Evolutionary conservation across 768 basidiomycete species (phyloP).

Genomic region (Naganishia randhawae): DNA sequence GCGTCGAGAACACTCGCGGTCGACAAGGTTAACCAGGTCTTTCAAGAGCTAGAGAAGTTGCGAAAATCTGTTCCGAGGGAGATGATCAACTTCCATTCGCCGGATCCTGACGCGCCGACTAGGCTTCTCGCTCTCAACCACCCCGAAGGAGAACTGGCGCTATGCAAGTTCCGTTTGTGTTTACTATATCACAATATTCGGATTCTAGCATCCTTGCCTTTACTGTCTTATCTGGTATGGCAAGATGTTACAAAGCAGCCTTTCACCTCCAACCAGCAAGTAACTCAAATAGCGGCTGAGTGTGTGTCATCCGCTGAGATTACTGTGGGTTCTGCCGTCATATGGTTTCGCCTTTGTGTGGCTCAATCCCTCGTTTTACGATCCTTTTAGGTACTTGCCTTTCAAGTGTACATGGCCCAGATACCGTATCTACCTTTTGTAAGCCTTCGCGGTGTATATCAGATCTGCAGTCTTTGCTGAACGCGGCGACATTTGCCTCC

Average conservation of each 20-base stretch:
- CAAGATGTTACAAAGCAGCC: constrained; percentile 2
- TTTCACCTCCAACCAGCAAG: background rate
- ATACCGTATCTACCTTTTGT: constrained; percentile 25
- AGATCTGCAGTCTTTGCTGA: background rate
- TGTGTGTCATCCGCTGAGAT: constrained; percentile 13
- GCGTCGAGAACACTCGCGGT: background rate
- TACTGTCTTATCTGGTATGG: constrained; percentile 21
- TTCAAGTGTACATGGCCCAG: constrained; percentile 4
- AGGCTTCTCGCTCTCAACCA: constrained; percentile 21
- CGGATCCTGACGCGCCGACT: constrained; percentile 1
- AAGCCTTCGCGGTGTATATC: background rate
- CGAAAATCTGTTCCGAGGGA: background rate
- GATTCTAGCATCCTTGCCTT: constrained; percentile 21
- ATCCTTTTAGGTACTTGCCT: constrained; percentile 9
- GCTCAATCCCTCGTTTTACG: background rate
- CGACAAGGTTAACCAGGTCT: constrained; percentile 3
- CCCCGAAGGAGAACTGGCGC: constrained; percentile 10
- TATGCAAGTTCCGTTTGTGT: constrained; percentile 21
- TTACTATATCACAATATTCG: constrained; percentile 21
- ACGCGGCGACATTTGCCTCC: background rate
- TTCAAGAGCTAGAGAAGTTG: background rate
- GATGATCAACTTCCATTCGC: background rate
- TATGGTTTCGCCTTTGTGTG: background rate
- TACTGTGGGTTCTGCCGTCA: background rate
- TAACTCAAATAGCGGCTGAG: background rate